These are phyloP conservation scores for Wickerhamiella dianesei DNA, from an alignment of 805 yeast species.

Conservation along the genomic window DNA sequence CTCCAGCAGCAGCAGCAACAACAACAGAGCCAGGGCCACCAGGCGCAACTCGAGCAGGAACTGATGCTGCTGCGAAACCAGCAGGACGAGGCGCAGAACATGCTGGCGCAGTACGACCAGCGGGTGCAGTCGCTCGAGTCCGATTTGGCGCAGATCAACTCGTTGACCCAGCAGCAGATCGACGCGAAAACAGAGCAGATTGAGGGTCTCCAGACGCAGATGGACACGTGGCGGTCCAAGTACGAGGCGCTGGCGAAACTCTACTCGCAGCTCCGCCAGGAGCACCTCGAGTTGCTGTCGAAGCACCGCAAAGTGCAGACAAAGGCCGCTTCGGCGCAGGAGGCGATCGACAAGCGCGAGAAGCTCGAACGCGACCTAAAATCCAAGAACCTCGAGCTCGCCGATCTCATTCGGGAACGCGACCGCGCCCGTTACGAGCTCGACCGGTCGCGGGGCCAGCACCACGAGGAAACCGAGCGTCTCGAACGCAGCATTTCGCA, in stretches of 20 bases:
- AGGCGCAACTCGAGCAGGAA: constrained; percentile 73
- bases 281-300: constrained; percentile 65
- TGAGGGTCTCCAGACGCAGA: constrained; percentile 56
- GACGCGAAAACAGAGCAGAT: constrained; percentile 65
- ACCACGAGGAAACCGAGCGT: constrained; percentile 50
- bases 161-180: constrained; percentile 57
- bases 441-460: constrained; percentile 53
- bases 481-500: constrained; percentile 53
- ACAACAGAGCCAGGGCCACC: constrained; percentile 57
- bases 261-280: constrained; percentile 83
- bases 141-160: constrained; percentile 48
- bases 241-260: constrained; percentile 81
- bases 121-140: constrained; percentile 69
- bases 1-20: constrained; percentile 25
- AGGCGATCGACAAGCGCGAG: constrained; percentile 72
- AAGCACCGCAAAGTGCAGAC: constrained; percentile 72
- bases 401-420: constrained; percentile 77
- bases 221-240: constrained; percentile 65
- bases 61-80: constrained; percentile 61
- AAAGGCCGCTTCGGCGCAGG: constrained; percentile 81
- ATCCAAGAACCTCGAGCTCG: constrained; percentile 73
- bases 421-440: constrained; percentile 77
- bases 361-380: constrained; percentile 70
- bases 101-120: constrained; percentile 76
- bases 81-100: constrained; percentile 70